A percentile compares a stretch with the other conserved stretches of the same genome.
Evolutionary conservation across 2,329 filamentous ascomycete genomes (phyloP).

Genomic region (Nemania sp.): DNA sequence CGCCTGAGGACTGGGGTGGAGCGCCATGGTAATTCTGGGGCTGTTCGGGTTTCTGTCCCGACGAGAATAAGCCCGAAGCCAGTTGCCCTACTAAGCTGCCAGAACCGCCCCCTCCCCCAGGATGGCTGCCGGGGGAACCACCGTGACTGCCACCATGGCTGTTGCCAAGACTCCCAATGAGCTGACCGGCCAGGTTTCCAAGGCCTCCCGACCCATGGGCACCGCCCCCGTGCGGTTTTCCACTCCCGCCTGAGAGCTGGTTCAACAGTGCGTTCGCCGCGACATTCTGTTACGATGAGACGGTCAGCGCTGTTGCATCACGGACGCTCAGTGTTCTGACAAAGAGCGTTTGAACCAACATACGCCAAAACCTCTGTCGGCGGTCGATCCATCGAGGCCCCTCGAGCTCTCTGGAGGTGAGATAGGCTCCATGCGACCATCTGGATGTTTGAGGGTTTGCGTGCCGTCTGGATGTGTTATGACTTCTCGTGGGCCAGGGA

Average conservation of each 20-base stretch:
- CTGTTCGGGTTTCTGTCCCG: conserved; percentile 51
- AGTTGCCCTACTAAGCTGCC: conserved; percentile 62
- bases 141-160: conserved; percentile 33
- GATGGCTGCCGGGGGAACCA: conserved; percentile 31
- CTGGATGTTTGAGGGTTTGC: conserved; percentile 62
- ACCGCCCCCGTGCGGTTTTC: conserved; percentile 44
- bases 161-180: conserved; percentile 40
- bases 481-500: conserved; percentile 53
- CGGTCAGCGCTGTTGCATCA: conserved; percentile 31
- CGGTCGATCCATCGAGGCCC: conserved; percentile 53
- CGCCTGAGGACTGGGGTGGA: conserved; percentile 47
- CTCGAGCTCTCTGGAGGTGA: conserved; percentile 54
- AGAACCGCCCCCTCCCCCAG: conserved; percentile 35
- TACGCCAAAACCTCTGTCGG: conserved; percentile 69
- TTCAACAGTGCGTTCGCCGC: conserved; percentile 60
- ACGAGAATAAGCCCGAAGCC: conserved; percentile 58
- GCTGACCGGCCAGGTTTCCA: conserved; percentile 51
- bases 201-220: conserved; percentile 44
- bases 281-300: conserved; percentile 50
- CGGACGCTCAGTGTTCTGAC: conserved; percentile 19
- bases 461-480: conserved; percentile 66
- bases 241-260: conserved; percentile 50
- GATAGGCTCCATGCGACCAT: conserved; percentile 64
- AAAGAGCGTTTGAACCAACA: conserved; percentile 40
- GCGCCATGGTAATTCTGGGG: conserved; percentile 38